Base-by-base conservation (phyloP, 352 stramenopile species). In the Globisporangium nagaii region DNA sequence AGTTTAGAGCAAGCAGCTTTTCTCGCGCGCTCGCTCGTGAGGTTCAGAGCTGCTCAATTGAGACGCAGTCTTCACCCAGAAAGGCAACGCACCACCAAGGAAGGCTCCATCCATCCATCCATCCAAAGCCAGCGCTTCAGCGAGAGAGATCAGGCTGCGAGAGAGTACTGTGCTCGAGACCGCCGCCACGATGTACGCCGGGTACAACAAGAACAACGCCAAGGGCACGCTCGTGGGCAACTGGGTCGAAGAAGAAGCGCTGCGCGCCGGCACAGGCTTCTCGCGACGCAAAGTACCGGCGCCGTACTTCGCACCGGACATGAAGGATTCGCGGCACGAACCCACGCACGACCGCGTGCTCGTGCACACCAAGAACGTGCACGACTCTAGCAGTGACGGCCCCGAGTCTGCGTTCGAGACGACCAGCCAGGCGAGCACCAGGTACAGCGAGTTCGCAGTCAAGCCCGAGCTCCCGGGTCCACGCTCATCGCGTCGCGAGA, bases 171-270 rank as follows among this genome's bases (percentile, higher is more conserved):
- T n/a, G 24, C 2, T 24, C 24, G 13, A 46, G 24, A 12, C 3
- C 9, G 4, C 2, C 35, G 4, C 19, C 24, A 51, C 17, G 10
- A 82, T 85, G 73, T 80, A 77, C 43, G 56, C 71, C 4, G 62
- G 62, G 27, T 92, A 92, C 73, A 93, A 93, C 75, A 88, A 89
- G 60, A 89, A 79, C 63, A 90, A 94, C 57, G 66, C 60, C 45
- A 86, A 88, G 44, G 76, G 73, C 13, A 73, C 79, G 41, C 68
- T 94, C 19, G 70, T 91, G 20, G 84, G 84, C 20, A 94, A 94
- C 58, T 94, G 84, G 84, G 79, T 94, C 43, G 81, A 94, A 32
- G 84, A 94, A 52, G 71, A 89, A 20, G 84, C 81, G 2, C 63
- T 94, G 35, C 75, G 79, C 9, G 45, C 63, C 4, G 56, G 49